Base-by-base conservation (phyloP, 2,329 filamentous ascomycete species). In the Pyrenophora seminiperda region DNA sequence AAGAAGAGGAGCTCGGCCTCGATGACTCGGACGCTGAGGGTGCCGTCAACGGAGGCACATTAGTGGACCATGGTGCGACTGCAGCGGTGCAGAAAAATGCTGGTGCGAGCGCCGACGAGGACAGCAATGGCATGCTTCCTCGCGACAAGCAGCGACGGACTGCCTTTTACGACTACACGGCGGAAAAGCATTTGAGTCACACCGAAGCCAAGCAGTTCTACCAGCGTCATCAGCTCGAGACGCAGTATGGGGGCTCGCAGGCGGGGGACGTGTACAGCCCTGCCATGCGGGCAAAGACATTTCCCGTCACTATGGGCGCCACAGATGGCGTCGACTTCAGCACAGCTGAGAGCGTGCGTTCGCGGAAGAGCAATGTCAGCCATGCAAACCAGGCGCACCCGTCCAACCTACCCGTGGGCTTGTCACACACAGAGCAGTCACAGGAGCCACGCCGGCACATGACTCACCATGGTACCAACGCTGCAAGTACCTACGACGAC, bases 171-270 rank as follows among this genome's bases (percentile, higher is more conserved):
- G 92, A 97, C 73, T 91, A 93, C 66, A 88, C 93, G 43, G 89
- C 90, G 44, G 94, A 99, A 75, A 95, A 94, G 66, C 90, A 93
- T 67, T 89, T 96, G 85, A 95, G 88, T 67, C 91, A 96, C 73
- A 87, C 90, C 19, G 94, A 99, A 71, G 90, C 93, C 52, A 97
- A 96, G 74, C 82, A 97, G 56, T 96, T 97, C 77, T 99, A 96
- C 73, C 93, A 97, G 76, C 83, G 90, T 59, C 91, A 90, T 73
- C 89, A 91, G 73, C 78, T 86, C 50, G 88, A 87, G 55, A 79
- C 75, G 32, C 67, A 78, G 56, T 67, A 67, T 66, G 75, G 62
- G 53, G 74, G 66, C 67, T 71, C 69, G 15, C 74, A 74, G 51
- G 71, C 73, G 7, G 68, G 64, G 14, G 73, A 76, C 33, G 59